A percentile compares a stretch with the other conserved stretches of the same genome.
Evolutionary conservation across 768 basidiomycete species (phyloP).

Genomic region (Naematelia aurantialba): DNA sequence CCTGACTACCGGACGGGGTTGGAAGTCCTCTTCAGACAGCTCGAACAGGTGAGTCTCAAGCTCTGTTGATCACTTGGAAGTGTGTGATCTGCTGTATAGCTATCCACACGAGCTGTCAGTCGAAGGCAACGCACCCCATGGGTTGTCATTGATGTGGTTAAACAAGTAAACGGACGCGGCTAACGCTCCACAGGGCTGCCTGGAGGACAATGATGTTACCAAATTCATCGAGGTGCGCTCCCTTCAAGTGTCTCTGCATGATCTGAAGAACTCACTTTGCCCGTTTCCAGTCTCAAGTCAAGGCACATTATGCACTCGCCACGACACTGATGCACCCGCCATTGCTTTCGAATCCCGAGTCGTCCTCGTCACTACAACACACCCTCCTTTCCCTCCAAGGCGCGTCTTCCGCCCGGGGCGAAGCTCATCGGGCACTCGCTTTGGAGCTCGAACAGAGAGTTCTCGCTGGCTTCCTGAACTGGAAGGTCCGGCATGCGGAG

Average conservation of each 20-base stretch:
- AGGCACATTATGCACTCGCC: constrained; percentile 63
- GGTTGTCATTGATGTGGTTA: no score
- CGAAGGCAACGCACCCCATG: no score
- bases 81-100: no score
- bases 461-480: constrained; percentile 72
- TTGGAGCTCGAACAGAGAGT: constrained; percentile 72
- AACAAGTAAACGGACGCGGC: constrained; percentile 13
- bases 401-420: constrained; percentile 59
- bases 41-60: constrained; percentile 73
- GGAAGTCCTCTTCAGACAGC: constrained; percentile 68
- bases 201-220: constrained; percentile 78
- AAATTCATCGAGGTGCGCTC: constrained; percentile 71
- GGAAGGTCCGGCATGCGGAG: constrained; percentile 72
- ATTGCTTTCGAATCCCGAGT: constrained; percentile 51
- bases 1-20: constrained; percentile 82
- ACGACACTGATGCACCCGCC: constrained; percentile 50
- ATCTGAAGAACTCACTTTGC: constrained; percentile 3
- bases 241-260: background rate
- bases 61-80: no score
- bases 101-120: no score
- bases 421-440: constrained; percentile 66
- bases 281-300: constrained; percentile 62
- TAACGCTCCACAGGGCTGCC: constrained; percentile 60
- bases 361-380: constrained; percentile 27
- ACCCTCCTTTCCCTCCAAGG: constrained; percentile 34